Evolutionary conservation across 2,329 filamentous ascomycete genomes (phyloP), one percentile per base, ranked within the genome.

Genomic region (Uncinocarpus reesii): DNA sequence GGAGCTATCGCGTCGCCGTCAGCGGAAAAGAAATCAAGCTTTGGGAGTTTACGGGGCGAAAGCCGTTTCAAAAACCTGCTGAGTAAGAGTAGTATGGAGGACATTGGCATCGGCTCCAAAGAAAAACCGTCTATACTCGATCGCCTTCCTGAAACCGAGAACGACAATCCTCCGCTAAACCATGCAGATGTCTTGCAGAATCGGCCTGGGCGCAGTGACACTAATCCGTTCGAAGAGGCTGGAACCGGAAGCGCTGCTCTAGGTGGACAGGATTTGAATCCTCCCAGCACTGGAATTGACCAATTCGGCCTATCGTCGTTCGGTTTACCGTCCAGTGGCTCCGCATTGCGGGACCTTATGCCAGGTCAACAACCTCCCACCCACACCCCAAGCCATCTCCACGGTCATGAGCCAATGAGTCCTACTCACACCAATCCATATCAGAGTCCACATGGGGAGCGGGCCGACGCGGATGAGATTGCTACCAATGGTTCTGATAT

Each of bases 371-470:
- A 79, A 47, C 71, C 74, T 42, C 66, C 75, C 65, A 74, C 79
- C 53, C 73, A 76, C 36, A 75, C 73, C 13, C 75, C 76, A 8
- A 70, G 68, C 43, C 63, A 71, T 45, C 65, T 68, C 41, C 67
- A 71, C 44, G 65, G 68, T 41, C 73, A 81, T 55, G 85, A 87
- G 50, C 83, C 85, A 0, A 78, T 86, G 60, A 96, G 90, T 62
- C 92, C 92, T 8, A 92, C 89, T 0, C 86, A 94, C 60, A 96
- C 92, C 2, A 98, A 98, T 61, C 92, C 92, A 1, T 98, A 92
- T 62, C 86, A 89, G 55, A 96, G 90, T 63, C 92, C 92, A 2
- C 80, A 84, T 6, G 84, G 83, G 31, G 84, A 88, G 21, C 80
- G 80, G 37, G 72, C 71, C 4, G 80, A 86, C 41, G 77, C 47